A percentile compares a stretch with the other conserved stretches of the same genome.
phyloP scores from a whole-genome alignment of 1,139 yeast species.

The Magnusiomyces suaveolens region DNA sequence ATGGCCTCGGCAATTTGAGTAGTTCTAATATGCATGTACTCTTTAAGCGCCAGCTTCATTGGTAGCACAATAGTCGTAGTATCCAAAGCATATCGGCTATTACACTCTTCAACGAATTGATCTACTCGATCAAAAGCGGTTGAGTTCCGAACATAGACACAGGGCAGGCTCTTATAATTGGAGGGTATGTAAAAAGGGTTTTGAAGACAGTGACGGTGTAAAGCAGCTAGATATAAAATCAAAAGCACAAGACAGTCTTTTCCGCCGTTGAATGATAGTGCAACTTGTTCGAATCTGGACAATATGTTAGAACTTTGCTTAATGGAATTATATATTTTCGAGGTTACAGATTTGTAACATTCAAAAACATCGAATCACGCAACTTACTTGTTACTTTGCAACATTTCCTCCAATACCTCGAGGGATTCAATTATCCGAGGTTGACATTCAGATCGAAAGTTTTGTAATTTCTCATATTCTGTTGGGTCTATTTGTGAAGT shows the following conservation, averaged over 20 bases:
- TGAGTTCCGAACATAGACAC: conserved; percentile 65
- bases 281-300: conserved; percentile 42
- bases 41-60: conserved; percentile 56
- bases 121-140: conserved; percentile 57
- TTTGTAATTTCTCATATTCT: neutral
- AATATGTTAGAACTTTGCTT: neutral
- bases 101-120: conserved; percentile 33
- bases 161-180: conserved; percentile 26
- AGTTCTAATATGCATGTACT: conserved; percentile 37
- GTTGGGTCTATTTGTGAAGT: neutral
- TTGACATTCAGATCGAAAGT: conserved; percentile 18
- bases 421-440: conserved; percentile 29
- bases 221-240: conserved; percentile 52
- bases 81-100: conserved; percentile 27
- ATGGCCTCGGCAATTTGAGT: neutral
- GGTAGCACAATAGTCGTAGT: conserved; percentile 31
- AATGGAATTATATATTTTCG: too few species aligned
- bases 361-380: neutral
- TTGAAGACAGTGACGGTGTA: conserved; percentile 34
- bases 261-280: conserved; percentile 82
- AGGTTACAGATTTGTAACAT: neutral
- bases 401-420: conserved; percentile 28
- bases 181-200: conserved; percentile 9
- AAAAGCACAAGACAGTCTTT: conserved; percentile 84
- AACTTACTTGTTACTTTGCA: conserved; percentile 26